phyloP scores from a whole-genome alignment of 23 red algal genomes.

The Cyanidioschyzon merolae region DNA sequence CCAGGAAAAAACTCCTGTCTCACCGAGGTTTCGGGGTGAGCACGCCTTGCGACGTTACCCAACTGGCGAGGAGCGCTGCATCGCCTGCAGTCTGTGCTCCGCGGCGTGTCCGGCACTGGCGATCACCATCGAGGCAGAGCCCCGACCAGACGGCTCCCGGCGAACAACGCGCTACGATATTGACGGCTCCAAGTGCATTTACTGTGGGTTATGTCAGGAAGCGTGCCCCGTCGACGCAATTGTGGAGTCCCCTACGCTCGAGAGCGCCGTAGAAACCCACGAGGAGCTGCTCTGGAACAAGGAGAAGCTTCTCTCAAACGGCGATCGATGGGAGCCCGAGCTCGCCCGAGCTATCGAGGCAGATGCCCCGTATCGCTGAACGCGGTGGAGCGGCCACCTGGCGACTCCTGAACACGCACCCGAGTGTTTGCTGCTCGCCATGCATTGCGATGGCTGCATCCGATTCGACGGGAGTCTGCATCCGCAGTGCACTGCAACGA shows the following conservation, averaged over 20 bases:
- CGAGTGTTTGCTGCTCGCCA: too few relatives aligned
- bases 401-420: too few relatives aligned
- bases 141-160: conserved; percentile 88
- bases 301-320: conserved; percentile 93
- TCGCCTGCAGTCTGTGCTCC: conserved; percentile 96
- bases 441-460: too few relatives aligned
- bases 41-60: conserved; percentile 92
- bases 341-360: conserved; percentile 70
- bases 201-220: conserved; percentile 96
- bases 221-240: conserved; percentile 99
- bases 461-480: too few relatives aligned
- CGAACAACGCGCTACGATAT: conserved; percentile 98
- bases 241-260: conserved; percentile 88
- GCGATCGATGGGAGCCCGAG: conserved; percentile 94
- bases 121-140: conserved; percentile 99
- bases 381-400: background rate
- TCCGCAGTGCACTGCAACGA: too few relatives aligned
- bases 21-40: conserved; percentile 92
- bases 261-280: conserved; percentile 96
- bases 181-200: conserved; percentile 99
- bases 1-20: conserved; percentile 92
- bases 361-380: conserved; percentile 89
- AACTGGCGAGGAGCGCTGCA: conserved; percentile 93
- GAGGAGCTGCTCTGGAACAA: conserved; percentile 99
- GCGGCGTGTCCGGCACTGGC: conserved; percentile 93